Evolutionary conservation across 2,329 filamentous ascomycete species (phyloP).

Genomic region (Ophiostoma sp.): DNA sequence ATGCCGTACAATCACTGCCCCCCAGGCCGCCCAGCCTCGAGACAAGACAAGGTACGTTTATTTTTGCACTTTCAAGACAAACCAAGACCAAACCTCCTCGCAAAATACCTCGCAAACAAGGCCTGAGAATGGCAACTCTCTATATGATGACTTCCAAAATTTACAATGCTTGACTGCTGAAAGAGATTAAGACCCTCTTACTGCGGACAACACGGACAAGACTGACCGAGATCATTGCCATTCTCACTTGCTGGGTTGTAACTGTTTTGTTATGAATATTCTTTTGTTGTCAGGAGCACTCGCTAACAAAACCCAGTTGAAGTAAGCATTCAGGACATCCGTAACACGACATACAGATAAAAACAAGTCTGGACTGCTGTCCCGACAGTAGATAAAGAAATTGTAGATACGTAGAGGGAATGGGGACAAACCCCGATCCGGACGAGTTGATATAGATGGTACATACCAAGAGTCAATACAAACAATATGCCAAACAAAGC

Average conservation of each 20-base stretch:
- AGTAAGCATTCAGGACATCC: background rate
- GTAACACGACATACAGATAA: background rate
- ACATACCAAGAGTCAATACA: too few species aligned
- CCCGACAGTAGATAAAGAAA: background rate
- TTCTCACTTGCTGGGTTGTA: background rate
- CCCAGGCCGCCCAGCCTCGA: background rate
- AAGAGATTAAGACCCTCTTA: background rate
- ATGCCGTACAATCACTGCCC: background rate
- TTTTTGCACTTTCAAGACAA: background rate
- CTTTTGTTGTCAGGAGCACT: background rate
- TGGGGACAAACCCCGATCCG: background rate
- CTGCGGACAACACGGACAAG: constrained; percentile 19
- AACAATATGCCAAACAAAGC: background rate
- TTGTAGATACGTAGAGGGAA: background rate
- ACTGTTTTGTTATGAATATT: background rate
- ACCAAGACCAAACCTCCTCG: background rate
- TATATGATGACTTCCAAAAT: constrained; percentile 20
- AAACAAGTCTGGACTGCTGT: background rate
- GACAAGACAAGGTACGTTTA: background rate
- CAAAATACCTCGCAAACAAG: background rate
- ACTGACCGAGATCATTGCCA: constrained; percentile 4
- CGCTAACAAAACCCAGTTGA: background rate
- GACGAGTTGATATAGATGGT: too few species aligned
- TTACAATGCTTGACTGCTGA: constrained; percentile 21
- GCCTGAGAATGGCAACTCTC: background rate